Base-by-base conservation (phyloP, 202 grass and related monocot species). In the Schoenoplectus triqueter region DNA sequence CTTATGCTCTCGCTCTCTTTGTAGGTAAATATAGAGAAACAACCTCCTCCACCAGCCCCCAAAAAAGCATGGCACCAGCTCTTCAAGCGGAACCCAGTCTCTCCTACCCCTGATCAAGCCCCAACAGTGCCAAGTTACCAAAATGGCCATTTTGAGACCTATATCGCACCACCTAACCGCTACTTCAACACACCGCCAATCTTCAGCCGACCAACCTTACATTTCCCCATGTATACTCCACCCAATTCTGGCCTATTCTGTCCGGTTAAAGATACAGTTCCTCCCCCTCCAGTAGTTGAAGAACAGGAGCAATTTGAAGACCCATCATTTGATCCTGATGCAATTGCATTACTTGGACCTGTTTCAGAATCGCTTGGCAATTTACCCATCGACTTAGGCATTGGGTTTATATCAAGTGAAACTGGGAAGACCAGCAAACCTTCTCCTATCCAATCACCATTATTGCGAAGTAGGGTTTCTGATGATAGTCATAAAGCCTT, bases 1-100 rank as follows among this genome's bases (percentile, higher is more conserved):
- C 65, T 86, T 65, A 82, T 2, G 17, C n/a, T 81, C 59, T 81
- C 7, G 3, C 78, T 82, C 9, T 66, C n/a, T 63, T 2, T 89
- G 73, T 82, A 98, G 92, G 85, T 88, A 82, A 88, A 81, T 92
- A 83, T 92, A 85, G 91, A 92, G 84, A 73, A 82, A 72, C 92
- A 95, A 55, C 76, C 85, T 82, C 88, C 83, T 51, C 80, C 80
- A 77, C 84, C 85, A 5, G 64, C 79, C 42, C 83, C 89, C 54
- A 93, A 92, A 81, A 98, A 93, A 82, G 92, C 95, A 62, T 97
- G 95, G 95, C 95, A 97, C 82, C 95, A 97, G 56, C 84, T 97
- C 64, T 97, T 97, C 85, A 90, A 88, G 84, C 80, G 92, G 71
- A 82, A 88, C 57, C 88, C 90, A 39, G 90, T 94, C 42, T 92